A percentile compares a stretch with the other conserved stretches of the same genome.
Evolutionary conservation across 805 yeast genomes (phyloP).

Genomic region (Kuraishia floccosa): DNA sequence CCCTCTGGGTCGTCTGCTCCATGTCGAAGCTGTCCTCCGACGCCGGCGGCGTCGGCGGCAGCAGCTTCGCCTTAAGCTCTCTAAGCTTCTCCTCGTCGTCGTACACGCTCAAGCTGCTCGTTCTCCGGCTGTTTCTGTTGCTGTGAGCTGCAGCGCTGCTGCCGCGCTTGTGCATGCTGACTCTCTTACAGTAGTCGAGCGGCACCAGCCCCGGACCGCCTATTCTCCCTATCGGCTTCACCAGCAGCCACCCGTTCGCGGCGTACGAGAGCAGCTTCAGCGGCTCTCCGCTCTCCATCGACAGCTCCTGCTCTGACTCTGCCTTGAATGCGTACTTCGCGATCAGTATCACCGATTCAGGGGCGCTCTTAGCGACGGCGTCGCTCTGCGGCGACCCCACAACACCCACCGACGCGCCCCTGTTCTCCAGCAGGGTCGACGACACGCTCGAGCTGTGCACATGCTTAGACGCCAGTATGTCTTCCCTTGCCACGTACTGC

Average conservation of each 20-base stretch:
- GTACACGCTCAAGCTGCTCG: no score
- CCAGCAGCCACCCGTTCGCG: slow-evolving; percentile 45
- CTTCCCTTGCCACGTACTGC: no score
- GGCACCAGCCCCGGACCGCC: slow-evolving; percentile 40
- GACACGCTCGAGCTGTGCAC: no score
- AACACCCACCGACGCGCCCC: no score
- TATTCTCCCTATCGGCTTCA: slow-evolving; percentile 38
- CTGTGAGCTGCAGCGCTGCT: background rate
- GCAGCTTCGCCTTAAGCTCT: background rate
- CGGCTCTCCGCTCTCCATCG: slow-evolving; percentile 37
- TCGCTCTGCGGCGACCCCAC: no score
- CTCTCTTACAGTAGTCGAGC: slow-evolving; percentile 20
- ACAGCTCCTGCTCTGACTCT: slow-evolving; percentile 30
- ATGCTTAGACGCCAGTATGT: no score
- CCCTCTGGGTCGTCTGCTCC: background rate
- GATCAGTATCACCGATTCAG: slow-evolving; percentile 21
- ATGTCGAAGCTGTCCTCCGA: background rate
- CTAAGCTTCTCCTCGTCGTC: no score
- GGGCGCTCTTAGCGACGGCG: background rate
- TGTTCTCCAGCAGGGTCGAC: no score
- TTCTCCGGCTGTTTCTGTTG: background rate
- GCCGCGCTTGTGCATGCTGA: background rate
- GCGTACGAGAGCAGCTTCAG: slow-evolving; percentile 34
- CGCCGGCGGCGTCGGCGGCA: background rate
- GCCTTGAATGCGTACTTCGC: slow-evolving; percentile 33